These are phyloP conservation scores for Candida palmyrensis DNA, from an alignment of 805 yeast genomes.

Conservation along the genomic window DNA sequence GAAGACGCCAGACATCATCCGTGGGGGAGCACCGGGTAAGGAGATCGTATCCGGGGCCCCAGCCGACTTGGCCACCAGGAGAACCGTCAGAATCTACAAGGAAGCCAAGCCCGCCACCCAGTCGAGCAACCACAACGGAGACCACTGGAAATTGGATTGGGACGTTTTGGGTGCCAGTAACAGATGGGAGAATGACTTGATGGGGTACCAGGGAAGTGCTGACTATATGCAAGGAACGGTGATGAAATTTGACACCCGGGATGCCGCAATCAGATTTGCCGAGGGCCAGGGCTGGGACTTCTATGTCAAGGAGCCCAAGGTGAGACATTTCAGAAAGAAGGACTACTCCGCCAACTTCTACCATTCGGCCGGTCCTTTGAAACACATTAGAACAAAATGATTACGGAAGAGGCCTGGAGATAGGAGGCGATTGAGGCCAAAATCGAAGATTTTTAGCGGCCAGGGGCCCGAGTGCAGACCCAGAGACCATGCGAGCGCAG, in stretches of 20 bases:
- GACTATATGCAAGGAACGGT: constrained; percentile 81
- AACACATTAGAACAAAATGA: constrained; percentile 77
- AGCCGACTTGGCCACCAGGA: constrained; percentile 47
- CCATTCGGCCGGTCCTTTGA: constrained; percentile 66
- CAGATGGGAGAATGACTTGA: constrained; percentile 86
- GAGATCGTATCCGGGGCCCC: constrained; percentile 80
- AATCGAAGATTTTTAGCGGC: constrained; percentile 1
- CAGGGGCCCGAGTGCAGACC: too few species aligned
- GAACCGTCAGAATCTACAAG: constrained; percentile 73
- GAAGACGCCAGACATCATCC: constrained; percentile 19
- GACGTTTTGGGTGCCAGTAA: constrained; percentile 71
- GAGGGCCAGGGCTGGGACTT: constrained; percentile 83
- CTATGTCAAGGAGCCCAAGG: constrained; percentile 76
- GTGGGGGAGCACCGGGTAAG: constrained; percentile 29
- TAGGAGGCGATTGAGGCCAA: neutral
- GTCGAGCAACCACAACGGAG: constrained; percentile 53
- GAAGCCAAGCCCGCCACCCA: constrained; percentile 81
- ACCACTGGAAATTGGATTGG: constrained; percentile 77
- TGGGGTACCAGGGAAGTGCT: constrained; percentile 76
- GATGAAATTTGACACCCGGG: constrained; percentile 68
- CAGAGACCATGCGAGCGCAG: too few species aligned
- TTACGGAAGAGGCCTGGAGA: neutral
- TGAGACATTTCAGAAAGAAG: constrained; percentile 68
- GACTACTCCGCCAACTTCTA: constrained; percentile 68
- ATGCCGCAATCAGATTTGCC: constrained; percentile 75